Conservation (phyloP, 2,329 filamentous ascomycete species). For the Plenodomus lindquistii region DNA sequence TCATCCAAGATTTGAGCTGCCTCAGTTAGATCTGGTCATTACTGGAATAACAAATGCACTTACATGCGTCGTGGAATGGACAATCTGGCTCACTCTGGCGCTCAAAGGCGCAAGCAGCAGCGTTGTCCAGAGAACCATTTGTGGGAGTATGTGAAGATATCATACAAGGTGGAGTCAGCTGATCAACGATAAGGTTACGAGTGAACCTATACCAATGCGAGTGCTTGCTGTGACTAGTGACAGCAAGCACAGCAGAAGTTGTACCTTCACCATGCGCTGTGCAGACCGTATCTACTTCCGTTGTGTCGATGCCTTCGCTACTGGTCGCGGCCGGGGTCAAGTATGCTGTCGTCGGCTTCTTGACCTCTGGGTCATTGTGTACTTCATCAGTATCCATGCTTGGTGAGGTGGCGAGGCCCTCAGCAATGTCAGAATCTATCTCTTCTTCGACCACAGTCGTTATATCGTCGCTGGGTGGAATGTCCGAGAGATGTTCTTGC, state of each 20-base stretch:
- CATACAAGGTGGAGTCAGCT: conserved; percentile 11
- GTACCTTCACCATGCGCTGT: background rate
- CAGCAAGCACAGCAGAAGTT: background rate
- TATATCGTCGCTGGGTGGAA: background rate
- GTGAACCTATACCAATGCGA: conserved; percentile 22
- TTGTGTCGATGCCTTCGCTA: background rate
- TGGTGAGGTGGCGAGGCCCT: too few relatives aligned
- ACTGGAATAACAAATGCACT: background rate
- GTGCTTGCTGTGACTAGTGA: conserved; percentile 19
- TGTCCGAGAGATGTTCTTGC: background rate
- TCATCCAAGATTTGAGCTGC: background rate
- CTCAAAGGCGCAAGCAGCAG: conserved; percentile 16
- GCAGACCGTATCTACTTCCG: background rate
- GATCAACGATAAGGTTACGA: conserved; percentile 17
- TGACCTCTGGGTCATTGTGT: too few relatives aligned
- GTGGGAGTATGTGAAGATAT: background rate
- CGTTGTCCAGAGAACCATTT: background rate
- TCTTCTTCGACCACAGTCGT: background rate
- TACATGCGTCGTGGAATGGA: conserved; percentile 26
- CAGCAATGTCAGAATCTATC: background rate
- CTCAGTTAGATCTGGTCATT: background rate
- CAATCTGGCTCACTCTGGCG: conserved; percentile 19
- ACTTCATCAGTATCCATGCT: too few relatives aligned
- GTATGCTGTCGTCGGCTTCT: background rate
- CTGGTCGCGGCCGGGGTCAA: background rate